Evolutionary conservation across 257 asterid genomes (phyloP), one percentile per base, ranked within the genome.

Genomic region (Jaltomata sinuosa): DNA sequence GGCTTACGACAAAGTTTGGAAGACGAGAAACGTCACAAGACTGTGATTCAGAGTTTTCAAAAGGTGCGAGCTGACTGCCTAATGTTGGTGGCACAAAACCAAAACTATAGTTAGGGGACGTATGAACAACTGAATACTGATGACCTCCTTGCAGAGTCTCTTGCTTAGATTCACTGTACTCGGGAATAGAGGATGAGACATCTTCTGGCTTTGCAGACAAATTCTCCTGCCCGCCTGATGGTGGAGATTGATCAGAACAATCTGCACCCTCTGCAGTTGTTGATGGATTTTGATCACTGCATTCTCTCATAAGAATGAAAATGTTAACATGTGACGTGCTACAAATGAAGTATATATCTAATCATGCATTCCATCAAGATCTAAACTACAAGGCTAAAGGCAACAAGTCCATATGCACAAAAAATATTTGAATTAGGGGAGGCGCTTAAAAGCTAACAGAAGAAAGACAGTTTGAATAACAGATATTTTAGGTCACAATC

Each of bases 1-100:
- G 84, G 90, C 97, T 83, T 89, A 95, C 98, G 79, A 93, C 89
- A 89, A 90, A 88, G 87, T 90, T 90, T 78, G 97, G 97, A 86
- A 85, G 86, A 42, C 93, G 94, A 87, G 93, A 87, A 81, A 89
- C 92, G 83, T 94, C 98, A 52, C 90, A 93, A 77, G 91, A 86
- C 88, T 89, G 97, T 79, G 91, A 69, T 64, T 94, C 98, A 18
- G 88, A 91, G 90, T 84, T 91, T 84, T 94, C 98, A 59, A 89
- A 89, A 53, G 93, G 88, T 65, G 93, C 62, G 82, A 87, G 87
- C 86, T 91, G 97, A 84, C 89, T 82, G 67, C 92, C 88, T 83
- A 87, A 69, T 50, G 89, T 84, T 80, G 95, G 93, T 42, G 95
- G 99, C 88, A 94, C 59, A 85, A 89, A 88, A 86, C 94, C 94